phyloP scores from a whole-genome alignment of 257 asterid genomes.

The Solanum pimpinellifolium region DNA sequence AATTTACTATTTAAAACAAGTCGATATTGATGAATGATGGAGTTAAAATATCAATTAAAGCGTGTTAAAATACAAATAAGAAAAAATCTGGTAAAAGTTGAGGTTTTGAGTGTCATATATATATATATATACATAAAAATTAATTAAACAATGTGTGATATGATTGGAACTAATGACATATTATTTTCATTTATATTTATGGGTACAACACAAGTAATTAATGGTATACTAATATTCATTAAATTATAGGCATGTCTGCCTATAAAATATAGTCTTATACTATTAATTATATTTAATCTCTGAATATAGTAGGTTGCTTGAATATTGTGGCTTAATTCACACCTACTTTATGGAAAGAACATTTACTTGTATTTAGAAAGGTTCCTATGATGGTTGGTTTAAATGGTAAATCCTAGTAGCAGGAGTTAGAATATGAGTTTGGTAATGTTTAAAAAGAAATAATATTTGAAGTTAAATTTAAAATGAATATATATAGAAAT shows the following conservation, averaged over 20 bases:
- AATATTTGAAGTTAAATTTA: background rate
- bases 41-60: too few species aligned
- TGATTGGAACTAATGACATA: background rate
- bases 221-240: background rate
- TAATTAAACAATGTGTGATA: too few species aligned
- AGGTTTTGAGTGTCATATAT: too few species aligned
- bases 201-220: background rate
- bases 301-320: background rate
- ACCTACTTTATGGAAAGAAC: background rate
- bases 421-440: background rate
- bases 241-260: background rate
- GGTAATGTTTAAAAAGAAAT: background rate
- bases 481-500: background rate
- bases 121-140: too few species aligned
- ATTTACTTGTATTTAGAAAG: background rate
- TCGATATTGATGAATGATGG: accelerated
- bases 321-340: background rate
- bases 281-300: background rate
- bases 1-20: background rate
- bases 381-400: background rate
- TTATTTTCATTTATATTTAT: background rate
- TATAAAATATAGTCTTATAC: background rate
- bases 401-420: background rate
- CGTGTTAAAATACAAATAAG: background rate
- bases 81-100: too few species aligned